These are phyloP conservation scores for Trichoderma aggressivum DNA, from an alignment of 2,329 filamentous ascomycete genomes.

Conservation along the genomic window DNA sequence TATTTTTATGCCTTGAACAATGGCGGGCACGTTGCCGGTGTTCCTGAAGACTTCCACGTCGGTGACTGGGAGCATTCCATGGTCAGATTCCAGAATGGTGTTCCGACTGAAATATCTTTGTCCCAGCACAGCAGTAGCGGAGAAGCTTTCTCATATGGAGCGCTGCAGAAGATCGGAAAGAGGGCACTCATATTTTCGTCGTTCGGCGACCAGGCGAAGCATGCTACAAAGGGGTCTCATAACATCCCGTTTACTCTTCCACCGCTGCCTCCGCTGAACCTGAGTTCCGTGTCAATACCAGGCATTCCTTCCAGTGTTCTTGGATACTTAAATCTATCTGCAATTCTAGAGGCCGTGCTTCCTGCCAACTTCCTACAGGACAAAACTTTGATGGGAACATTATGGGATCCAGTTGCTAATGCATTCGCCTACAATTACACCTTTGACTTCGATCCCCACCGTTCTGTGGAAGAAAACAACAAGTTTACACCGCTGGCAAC, in stretches of 20 bases:
- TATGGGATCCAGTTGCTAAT: background rate
- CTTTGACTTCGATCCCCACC: background rate
- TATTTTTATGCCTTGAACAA: background rate
- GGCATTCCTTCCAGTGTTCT: background rate
- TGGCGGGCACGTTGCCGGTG: background rate
- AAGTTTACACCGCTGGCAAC: background rate
- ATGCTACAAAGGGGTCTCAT: background rate
- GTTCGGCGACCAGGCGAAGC: background rate
- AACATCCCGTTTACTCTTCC: background rate
- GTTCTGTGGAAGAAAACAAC: background rate
- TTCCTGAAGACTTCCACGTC: constrained; percentile 1
- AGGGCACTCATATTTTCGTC: background rate
- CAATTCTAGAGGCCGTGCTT: background rate
- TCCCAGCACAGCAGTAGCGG: background rate
- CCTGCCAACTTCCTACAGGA: background rate
- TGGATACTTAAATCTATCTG: background rate
- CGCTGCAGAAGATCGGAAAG: background rate
- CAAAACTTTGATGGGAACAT: background rate
- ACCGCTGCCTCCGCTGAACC: background rate
- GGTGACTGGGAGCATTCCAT: constrained; percentile 5
- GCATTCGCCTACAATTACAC: background rate
- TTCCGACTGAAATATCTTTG: background rate
- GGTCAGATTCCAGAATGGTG: background rate
- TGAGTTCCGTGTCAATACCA: background rate
- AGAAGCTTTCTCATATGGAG: background rate